Conservation (phyloP, 768 basidiomycete genomes). For the Xerocomellus amylosporus region DNA sequence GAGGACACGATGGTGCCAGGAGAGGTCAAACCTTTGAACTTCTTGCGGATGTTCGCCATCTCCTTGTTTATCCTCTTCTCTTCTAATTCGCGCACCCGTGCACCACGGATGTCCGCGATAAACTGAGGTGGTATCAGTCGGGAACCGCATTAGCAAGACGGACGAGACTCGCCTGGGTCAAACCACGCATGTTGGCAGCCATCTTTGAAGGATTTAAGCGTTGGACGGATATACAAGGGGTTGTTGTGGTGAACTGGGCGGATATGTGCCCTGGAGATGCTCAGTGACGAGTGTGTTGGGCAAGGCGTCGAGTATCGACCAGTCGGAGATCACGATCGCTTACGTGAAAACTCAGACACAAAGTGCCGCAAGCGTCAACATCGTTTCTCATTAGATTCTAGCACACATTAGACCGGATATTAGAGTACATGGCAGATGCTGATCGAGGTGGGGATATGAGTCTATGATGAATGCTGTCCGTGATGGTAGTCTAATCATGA, state of each 20-base stretch:
- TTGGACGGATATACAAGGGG: background rate
- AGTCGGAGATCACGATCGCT: too few relatives aligned
- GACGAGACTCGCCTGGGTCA: constrained; percentile 71
- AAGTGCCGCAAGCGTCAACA: background rate
- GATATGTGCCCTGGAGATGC: background rate
- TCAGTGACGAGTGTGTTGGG: background rate
- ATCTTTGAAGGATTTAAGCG: constrained; percentile 38
- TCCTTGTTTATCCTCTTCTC: constrained; percentile 99
- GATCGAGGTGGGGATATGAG: constrained; percentile 8
- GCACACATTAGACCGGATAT: constrained; percentile 11
- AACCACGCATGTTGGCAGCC: constrained; percentile 89
- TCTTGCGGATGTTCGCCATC: constrained; percentile 99
- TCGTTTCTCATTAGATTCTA: constrained; percentile 1
- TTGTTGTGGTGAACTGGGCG: background rate
- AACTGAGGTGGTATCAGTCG: constrained; percentile 53
- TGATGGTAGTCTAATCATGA: constrained; percentile 17
- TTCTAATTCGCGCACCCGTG: constrained; percentile 92
- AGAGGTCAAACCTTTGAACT: constrained; percentile 79
- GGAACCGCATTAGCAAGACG: background rate
- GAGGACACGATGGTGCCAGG: constrained; percentile 4
- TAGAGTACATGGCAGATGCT: constrained; percentile 17
- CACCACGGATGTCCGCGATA: constrained; percentile 98
- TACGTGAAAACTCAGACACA: background rate
- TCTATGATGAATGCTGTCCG: constrained; percentile 9
- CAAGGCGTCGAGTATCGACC: too few relatives aligned